phyloP scores from a whole-genome alignment of 768 basidiomycete species.

The Hortiboletus campestris region DNA sequence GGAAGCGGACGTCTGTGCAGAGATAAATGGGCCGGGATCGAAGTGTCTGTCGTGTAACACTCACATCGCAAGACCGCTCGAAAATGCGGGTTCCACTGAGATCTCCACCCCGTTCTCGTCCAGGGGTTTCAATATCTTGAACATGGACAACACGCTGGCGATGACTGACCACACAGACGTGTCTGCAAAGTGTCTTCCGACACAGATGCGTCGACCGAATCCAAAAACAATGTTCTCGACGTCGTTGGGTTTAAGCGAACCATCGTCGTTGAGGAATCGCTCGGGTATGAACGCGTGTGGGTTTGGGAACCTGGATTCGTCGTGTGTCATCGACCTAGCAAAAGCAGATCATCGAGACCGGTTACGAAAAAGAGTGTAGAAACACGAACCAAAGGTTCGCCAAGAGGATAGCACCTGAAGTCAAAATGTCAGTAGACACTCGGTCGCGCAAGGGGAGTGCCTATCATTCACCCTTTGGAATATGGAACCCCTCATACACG shows the following conservation, averaged over 20 bases:
- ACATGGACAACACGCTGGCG: background rate
- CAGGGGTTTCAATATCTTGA: background rate
- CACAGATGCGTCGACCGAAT: conserved; percentile 21
- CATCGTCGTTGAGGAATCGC: background rate
- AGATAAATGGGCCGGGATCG: background rate
- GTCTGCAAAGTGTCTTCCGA: conserved; percentile 12
- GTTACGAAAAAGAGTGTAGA: background rate
- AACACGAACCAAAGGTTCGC: conserved; percentile 27
- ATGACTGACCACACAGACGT: background rate
- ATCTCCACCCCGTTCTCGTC: background rate
- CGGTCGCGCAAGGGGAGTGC: background rate
- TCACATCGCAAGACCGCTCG: background rate
- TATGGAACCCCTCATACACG: conserved; percentile 30
- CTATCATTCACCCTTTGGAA: conserved; percentile 33
- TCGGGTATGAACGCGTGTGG: background rate
- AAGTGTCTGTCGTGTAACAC: background rate
- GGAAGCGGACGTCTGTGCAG: background rate
- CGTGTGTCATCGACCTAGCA: background rate
- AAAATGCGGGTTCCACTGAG: conserved; percentile 1
- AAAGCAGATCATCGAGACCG: background rate
- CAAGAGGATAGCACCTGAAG: conserved; percentile 18
- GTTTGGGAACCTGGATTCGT: background rate
- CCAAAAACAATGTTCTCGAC: conserved; percentile 9
- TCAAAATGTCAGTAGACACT: background rate
- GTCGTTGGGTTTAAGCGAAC: conserved; percentile 1